phyloP scores from a whole-genome alignment of 345 rosid species.

The Corchorus olitorius region DNA sequence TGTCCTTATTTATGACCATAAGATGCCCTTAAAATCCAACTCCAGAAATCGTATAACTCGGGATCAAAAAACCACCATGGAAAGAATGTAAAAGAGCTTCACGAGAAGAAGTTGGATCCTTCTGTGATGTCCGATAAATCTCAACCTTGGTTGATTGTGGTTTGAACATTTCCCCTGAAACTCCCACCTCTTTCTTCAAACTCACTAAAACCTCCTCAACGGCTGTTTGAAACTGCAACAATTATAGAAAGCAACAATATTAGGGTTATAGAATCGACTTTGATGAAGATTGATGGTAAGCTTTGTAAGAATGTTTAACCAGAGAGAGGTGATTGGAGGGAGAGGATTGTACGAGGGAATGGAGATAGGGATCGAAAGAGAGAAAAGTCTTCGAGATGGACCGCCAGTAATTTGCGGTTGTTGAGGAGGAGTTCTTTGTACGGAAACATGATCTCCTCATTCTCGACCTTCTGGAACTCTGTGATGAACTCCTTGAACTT shows the following conservation, averaged over 20 bases:
- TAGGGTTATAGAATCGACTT: background rate
- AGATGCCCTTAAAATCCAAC: too few relatives aligned
- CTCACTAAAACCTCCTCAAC: slow-evolving; percentile 85
- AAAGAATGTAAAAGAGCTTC: too few relatives aligned
- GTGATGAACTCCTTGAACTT: slow-evolving; percentile 89
- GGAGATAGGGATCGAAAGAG: slow-evolving; percentile 80
- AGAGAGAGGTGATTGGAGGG: slow-evolving; percentile 82
- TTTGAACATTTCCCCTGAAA: slow-evolving; percentile 84
- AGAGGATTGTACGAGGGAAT: slow-evolving; percentile 71
- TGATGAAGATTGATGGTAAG: too few relatives aligned
- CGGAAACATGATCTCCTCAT: slow-evolving; percentile 68
- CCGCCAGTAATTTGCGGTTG: slow-evolving; percentile 63
- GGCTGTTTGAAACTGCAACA: slow-evolving; percentile 76
- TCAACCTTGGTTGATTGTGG: slow-evolving; percentile 66
- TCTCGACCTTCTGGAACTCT: slow-evolving; percentile 78
- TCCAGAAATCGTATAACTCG: too few relatives aligned
- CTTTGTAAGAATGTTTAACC: slow-evolving; percentile 30
- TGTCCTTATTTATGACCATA: too few relatives aligned
- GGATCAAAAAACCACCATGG: too few relatives aligned
- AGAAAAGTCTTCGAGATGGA: slow-evolving; percentile 84
- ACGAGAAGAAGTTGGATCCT: slow-evolving; percentile 77
- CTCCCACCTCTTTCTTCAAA: slow-evolving; percentile 67
- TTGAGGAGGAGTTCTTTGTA: slow-evolving; percentile 83
- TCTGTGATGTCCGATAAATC: slow-evolving; percentile 76
- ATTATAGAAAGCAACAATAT: background rate